A percentile compares a stretch with the other conserved stretches of the same genome.
phyloP scores from a whole-genome alignment of 164 flowering plant species.

The Umbellularia californica region DNA sequence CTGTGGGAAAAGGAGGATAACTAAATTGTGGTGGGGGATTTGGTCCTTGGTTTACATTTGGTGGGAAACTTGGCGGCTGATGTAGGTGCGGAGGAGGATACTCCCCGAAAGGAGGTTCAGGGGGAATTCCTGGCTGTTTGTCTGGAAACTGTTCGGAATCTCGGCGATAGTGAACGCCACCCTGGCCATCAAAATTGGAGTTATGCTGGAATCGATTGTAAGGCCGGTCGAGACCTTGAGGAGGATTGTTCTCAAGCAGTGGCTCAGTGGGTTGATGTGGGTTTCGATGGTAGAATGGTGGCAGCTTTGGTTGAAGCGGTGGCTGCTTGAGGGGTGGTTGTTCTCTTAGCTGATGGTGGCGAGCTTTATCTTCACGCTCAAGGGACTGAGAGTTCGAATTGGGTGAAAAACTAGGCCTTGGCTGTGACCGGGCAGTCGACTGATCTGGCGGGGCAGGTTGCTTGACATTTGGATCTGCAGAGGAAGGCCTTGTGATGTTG shows the following conservation, averaged over 20 bases:
- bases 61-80: constrained; percentile 56
- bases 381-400: constrained; percentile 43
- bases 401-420: constrained; percentile 52
- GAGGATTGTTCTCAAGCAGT: constrained; percentile 30
- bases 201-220: constrained; percentile 42
- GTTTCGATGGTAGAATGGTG: constrained; percentile 36
- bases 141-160: constrained; percentile 51
- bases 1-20: constrained; percentile 49
- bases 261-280: constrained; percentile 39
- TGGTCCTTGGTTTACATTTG: constrained; percentile 36
- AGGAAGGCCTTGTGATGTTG: constrained; percentile 20
- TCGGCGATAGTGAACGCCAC: constrained; percentile 30
- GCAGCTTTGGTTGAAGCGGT: constrained; percentile 7
- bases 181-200: constrained; percentile 40
- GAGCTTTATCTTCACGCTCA: constrained; percentile 55
- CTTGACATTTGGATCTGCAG: constrained; percentile 24
- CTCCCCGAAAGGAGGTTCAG: constrained; percentile 38
- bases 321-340: constrained; percentile 52
- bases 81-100: constrained; percentile 40
- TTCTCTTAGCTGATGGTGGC: constrained; percentile 33
- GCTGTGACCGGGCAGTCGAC: constrained; percentile 55
- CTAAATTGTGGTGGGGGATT: constrained; percentile 42
- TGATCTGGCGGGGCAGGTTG: constrained; percentile 47
- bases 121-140: constrained; percentile 35
- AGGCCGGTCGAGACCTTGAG: constrained; percentile 43